A percentile compares a stretch with the other conserved stretches of the same genome.
Evolutionary conservation across 305 asterid genomes (phyloP).

Genomic region (Fraxinus paxiana): DNA sequence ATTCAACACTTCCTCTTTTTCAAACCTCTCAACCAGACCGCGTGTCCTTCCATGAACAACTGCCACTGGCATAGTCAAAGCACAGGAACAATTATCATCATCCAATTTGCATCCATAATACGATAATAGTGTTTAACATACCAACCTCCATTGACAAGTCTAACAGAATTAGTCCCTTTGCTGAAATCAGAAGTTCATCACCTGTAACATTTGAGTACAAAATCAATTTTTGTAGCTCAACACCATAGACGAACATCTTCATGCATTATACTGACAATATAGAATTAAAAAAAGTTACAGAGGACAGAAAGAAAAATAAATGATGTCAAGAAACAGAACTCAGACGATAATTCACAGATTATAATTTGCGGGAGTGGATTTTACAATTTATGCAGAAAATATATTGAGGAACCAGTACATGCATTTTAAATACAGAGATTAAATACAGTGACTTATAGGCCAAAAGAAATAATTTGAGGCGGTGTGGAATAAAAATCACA

Average conservation of each 20-base stretch:
- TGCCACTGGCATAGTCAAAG: slow-evolving; percentile 52
- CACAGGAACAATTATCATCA: slow-evolving; percentile 21
- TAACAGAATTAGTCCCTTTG: slow-evolving; percentile 49
- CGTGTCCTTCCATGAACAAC: slow-evolving; percentile 90
- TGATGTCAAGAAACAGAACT: slow-evolving; percentile 10
- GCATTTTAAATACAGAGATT: neutral
- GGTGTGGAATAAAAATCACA: neutral
- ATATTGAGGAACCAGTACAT: neutral
- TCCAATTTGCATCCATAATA: slow-evolving; percentile 14
- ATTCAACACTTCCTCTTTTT: slow-evolving; percentile 40
- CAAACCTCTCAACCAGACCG: slow-evolving; percentile 89
- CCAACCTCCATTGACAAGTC: slow-evolving; percentile 85
- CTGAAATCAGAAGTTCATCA: slow-evolving; percentile 39
- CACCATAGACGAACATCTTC: neutral
- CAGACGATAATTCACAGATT: neutral
- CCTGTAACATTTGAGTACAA: slow-evolving; percentile 38
- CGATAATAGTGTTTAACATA: slow-evolving; percentile 17
- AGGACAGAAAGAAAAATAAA: slow-evolving; percentile 4
- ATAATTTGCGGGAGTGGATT: neutral
- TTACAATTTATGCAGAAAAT: neutral
- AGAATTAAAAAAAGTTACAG: neutral
- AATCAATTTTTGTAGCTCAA: slow-evolving; percentile 14
- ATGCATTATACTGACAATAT: neutral
- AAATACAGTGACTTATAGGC: neutral
- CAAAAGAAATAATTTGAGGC: neutral